Percentiles rank a stretch among this genome's conserved stretches.
Evolutionary conservation across 2,329 filamentous ascomycete genomes (phyloP).

Genomic region (Alternaria consortialis): DNA sequence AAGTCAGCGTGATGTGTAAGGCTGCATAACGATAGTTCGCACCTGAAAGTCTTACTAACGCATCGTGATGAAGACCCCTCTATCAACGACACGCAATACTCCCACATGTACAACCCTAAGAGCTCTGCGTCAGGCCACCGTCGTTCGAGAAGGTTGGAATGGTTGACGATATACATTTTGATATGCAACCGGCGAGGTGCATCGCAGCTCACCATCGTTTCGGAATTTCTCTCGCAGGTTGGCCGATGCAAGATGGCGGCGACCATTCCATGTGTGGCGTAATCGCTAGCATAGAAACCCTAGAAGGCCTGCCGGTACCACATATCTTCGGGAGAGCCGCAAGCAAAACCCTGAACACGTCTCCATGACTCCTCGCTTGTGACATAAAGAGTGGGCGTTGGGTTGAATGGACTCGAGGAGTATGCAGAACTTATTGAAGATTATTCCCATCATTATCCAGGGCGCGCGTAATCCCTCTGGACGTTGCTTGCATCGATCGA

Average conservation of each 20-base stretch:
- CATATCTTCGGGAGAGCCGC: constrained; percentile 13
- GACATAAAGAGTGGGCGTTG: background rate
- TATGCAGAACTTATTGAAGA: no score
- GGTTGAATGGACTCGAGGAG: background rate
- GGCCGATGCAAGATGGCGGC: constrained; percentile 16
- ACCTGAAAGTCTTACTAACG: no score
- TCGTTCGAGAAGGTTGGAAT: background rate
- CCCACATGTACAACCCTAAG: background rate
- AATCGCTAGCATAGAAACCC: constrained; percentile 6
- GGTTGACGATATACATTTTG: background rate
- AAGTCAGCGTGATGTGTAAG: background rate
- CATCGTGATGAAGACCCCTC: background rate
- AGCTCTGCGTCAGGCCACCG: constrained; percentile 4
- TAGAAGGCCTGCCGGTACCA: background rate
- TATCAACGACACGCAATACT: constrained; percentile 4
- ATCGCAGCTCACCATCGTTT: constrained; percentile 16
- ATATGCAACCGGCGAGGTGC: constrained; percentile 19
- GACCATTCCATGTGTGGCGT: constrained; percentile 16
- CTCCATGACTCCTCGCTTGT: constrained; percentile 1
- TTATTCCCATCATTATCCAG: background rate
- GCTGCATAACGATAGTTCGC: background rate
- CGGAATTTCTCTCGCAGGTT: constrained; percentile 10
- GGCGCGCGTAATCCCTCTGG: background rate
- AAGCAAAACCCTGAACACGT: constrained; percentile 3
- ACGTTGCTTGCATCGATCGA: background rate